Base-by-base conservation (phyloP, 2,329 filamentous ascomycete genomes). In the Atkinsonella texensis region DNA sequence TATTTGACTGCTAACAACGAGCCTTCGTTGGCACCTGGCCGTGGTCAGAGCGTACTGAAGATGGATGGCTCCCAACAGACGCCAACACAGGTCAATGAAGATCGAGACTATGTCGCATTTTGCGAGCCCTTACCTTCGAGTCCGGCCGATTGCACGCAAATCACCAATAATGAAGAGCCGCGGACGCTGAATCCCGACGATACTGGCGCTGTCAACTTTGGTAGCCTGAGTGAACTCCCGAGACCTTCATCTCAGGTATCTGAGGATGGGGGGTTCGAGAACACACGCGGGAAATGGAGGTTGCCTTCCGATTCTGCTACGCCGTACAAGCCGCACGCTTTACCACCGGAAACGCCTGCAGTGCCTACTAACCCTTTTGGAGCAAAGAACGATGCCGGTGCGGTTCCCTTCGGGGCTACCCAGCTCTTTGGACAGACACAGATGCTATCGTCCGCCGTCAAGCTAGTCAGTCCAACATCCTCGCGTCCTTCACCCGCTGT, bases 341-440 rank as follows among this genome's bases (percentile, higher is more conserved):
- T 52, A 10, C 58, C 62, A 4, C 69, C 76, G 2, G 72, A 79
- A 57, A 81, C 78, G 1, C 77, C 78, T 0, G 70, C 70, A 3
- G 55, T 70, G 15, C 65, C 70, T 0, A 71, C 67, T 46, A 78
- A 78, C 47, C 74, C 76, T 0, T 78, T 79, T 56, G 67, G 62
- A 9, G 59, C 63, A 8, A 61, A 66, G 54, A 56, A 63, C 49
- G 61, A 63, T 51, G 56, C 63, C 51, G 56, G 64, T 52, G 53
- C 61, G 64, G 57, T 68, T 1, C 64, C 67, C 17, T 59, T 70
- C 69, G 59, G 65, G 56, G 50, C 68, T 60, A 59, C 75, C 8
- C 77, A 81, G 59, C 65, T 81, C 9, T 81, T 81, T 56, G 70
- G 68, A 1, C 72, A 75, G 56, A 80, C 78, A 0, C 78, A 79